phyloP scores from a whole-genome alignment of 2,329 filamentous ascomycete species.

The Venturia asperata region DNA sequence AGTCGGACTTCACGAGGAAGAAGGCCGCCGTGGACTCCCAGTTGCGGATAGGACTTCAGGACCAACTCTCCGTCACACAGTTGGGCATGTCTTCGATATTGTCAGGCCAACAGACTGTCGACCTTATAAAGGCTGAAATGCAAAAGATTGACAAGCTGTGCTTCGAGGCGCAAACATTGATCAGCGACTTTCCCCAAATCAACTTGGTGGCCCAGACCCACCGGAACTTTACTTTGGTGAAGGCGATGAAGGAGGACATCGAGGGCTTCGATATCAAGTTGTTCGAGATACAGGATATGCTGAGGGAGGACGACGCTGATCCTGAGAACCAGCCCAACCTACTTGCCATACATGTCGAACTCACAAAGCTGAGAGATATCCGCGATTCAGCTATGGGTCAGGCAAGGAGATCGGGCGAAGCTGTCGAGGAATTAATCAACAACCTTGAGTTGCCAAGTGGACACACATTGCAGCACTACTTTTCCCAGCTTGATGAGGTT shows the following conservation, averaged over 20 bases:
- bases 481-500: conserved; percentile 74
- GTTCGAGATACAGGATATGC: conserved; percentile 79
- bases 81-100: conserved; percentile 81
- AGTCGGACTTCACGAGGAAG: conserved; percentile 88
- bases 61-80: conserved; percentile 92
- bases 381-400: conserved; percentile 95
- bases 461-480: conserved; percentile 81
- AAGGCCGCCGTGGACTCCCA: conserved; percentile 87
- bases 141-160: conserved; percentile 97
- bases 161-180: conserved; percentile 95
- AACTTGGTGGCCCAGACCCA: conserved; percentile 90
- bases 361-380: conserved; percentile 87
- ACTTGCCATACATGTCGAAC: conserved; percentile 80
- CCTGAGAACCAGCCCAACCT: conserved; percentile 87
- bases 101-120: conserved; percentile 85
- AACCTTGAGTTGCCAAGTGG: conserved; percentile 53
- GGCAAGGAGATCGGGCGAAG: conserved; percentile 71
- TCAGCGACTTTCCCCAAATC: conserved; percentile 90
- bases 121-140: conserved; percentile 95
- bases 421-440: conserved; percentile 70
- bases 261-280: conserved; percentile 85
- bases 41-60: conserved; percentile 77
- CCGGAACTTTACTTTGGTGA: conserved; percentile 88
- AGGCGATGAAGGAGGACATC: conserved; percentile 86
- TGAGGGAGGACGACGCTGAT: conserved; percentile 77